Evolutionary conservation across 129 eudicot species (phyloP).

Genomic region (Kitagawia praeruptora): DNA sequence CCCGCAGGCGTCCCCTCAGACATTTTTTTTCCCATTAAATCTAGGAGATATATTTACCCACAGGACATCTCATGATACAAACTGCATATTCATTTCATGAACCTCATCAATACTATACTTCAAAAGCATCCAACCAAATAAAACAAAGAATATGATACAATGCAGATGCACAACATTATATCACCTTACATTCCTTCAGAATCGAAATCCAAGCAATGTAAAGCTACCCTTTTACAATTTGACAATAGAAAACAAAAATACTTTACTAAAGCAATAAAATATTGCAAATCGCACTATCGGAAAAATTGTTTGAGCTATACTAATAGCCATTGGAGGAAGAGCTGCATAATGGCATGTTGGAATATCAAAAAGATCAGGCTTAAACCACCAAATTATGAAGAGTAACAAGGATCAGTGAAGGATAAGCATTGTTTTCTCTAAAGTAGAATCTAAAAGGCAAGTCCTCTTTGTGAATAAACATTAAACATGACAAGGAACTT

Average conservation of each 20-base stretch:
- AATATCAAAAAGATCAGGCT: slow-evolving; percentile 13
- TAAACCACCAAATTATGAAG: not conserved
- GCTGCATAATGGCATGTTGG: slow-evolving; percentile 9
- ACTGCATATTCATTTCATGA: not conserved
- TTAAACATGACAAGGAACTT: not conserved
- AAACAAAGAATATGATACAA: not conserved
- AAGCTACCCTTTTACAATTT: slow-evolving; percentile 13
- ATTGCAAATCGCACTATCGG: slow-evolving; percentile 20
- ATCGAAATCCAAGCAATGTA: slow-evolving; percentile 6
- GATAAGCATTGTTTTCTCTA: not conserved
- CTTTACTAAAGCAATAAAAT: slow-evolving; percentile 10
- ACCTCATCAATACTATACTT: too few relatives aligned
- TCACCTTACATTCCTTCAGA: not conserved
- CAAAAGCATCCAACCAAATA: not conserved
- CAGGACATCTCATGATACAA: not conserved
- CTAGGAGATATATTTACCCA: too few relatives aligned
- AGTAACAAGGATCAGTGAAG: slow-evolving; percentile 21
- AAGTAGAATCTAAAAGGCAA: slow-evolving; percentile 35
- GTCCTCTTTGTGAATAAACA: slow-evolving; percentile 30
- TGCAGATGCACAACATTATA: not conserved
- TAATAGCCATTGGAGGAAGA: slow-evolving; percentile 13
- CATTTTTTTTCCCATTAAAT: too few relatives aligned
- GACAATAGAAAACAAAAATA: not conserved
- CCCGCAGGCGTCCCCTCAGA: too few relatives aligned
- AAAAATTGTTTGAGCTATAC: slow-evolving; percentile 14